Base-by-base conservation (phyloP, 2,329 filamentous ascomycete genomes). In the Coniochaeta pulveracea region DNA sequence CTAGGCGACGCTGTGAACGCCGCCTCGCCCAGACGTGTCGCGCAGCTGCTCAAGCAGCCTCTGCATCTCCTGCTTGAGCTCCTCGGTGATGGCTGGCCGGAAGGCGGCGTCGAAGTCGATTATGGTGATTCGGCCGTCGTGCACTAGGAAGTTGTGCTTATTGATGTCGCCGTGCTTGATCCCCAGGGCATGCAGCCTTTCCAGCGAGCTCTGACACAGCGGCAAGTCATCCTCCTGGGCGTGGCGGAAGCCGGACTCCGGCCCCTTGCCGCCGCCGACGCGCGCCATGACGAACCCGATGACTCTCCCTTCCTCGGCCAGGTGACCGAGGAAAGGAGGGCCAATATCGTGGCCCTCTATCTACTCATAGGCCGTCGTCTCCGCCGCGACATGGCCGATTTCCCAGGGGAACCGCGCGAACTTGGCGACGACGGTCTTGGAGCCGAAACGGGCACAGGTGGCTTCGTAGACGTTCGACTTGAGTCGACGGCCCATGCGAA, bases 111-210 rank as follows among this genome's bases (percentile, higher is more conserved):
- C n/a, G n/a, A n/a, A n/a, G n/a, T n/a, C n/a, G n/a, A n/a, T n/a
- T n/a, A n/a, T n/a, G n/a, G n/a, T n/a, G n/a, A n/a, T n/a, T n/a
- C n/a, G n/a, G n/a, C n/a, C n/a, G 10, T 50, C 37, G 2, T 21
- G 39, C 5, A 60, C 35, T 10, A 61, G 46, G 34, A 61, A 55
- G 35, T 58, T 58, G 36, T 56, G 40, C 36, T 46, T 51, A 38
- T 60, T 58, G 32, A 57, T 41, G 42, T 61, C 54, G 3, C 52
- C 52, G 39, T 59, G 54, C 35, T 46, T 41, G 22, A 61, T 50
- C 0, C 50, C 48, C n/a, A 60, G 37, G 2, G 21, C 9, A 40
- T 62, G 57, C 34, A 61, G 40, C 33, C 40, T 41, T n/a, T 11
- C 10, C 12, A 61, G 38, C 11, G 37, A 36, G 5, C 14, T 16